These are phyloP conservation scores for Purpureocillium lavendulum DNA, from an alignment of 2,329 filamentous ascomycete species.

Conservation along the genomic window DNA sequence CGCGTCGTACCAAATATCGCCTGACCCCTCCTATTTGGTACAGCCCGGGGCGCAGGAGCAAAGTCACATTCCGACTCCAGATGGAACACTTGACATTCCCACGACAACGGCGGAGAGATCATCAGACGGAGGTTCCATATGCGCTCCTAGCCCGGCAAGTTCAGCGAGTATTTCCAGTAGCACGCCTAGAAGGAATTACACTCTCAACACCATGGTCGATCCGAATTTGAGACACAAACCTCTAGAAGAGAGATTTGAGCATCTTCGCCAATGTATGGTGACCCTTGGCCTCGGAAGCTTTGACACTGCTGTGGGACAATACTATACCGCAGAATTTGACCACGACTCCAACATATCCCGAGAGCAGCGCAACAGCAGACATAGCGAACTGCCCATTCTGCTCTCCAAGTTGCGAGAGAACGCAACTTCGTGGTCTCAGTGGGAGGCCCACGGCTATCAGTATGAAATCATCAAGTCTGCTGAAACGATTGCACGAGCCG, in stretches of 20 bases:
- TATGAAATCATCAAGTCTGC: slow-evolving; percentile 5
- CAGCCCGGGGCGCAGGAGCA: neutral
- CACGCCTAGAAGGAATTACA: neutral
- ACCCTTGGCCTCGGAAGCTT: slow-evolving; percentile 1
- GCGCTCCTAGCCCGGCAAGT: neutral
- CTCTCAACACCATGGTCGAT: neutral
- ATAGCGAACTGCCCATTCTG: slow-evolving; percentile 3
- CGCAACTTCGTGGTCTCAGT: slow-evolving; percentile 4
- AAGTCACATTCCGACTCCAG: neutral
- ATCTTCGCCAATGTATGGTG: slow-evolving; percentile 1
- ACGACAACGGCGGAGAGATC: neutral
- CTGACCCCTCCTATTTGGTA: neutral
- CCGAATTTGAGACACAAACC: neutral
- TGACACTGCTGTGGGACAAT: slow-evolving; percentile 1
- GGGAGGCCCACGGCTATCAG: slow-evolving; percentile 5
- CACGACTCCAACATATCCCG: slow-evolving; percentile 3
- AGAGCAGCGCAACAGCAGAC: slow-evolving; percentile 3
- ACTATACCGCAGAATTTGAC: slow-evolving; percentile 3
- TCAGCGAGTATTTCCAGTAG: neutral
- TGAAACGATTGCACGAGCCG: slow-evolving; percentile 1
- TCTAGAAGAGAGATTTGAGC: slow-evolving; percentile 4
- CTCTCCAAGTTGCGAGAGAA: slow-evolving; percentile 2
- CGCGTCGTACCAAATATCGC: neutral
- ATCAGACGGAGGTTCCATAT: neutral
- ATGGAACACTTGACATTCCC: neutral